Evolutionary conservation across 305 asterid species (phyloP), one percentile per base, ranked within the genome.

Genomic region (Solanum hybrid): DNA sequence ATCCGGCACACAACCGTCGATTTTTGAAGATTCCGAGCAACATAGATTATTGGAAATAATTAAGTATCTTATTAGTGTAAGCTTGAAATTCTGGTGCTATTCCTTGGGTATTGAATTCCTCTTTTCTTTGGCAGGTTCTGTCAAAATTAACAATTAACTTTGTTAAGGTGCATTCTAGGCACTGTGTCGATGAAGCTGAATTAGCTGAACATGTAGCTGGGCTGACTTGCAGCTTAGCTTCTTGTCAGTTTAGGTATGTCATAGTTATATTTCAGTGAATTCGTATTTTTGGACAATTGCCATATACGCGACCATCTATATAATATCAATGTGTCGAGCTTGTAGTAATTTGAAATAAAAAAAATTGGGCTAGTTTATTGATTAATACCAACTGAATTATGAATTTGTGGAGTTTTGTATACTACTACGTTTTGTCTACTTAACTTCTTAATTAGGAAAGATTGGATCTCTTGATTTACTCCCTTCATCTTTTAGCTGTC

Each of bases 121-220:
- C 57, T 70, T 36, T 15, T 79, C 79, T 15, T 79, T 89, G 89
- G 68, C 92, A 97, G 99, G 96, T 91, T 81, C 86, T 97, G 34
- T 92, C 98, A 88, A 94, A 94, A 83, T 93, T 97, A 88, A 92
- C 96, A 90, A 95, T 98, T 93, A 95, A 93, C 90, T 96, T 92
- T 92, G 89, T 87, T 89, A 93, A 92, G 92, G 98, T 97, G 83
- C 99, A 94, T 91, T 94, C 98, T 33, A 94, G 99, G 93, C 97
- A 92, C 87, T 97, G 99, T 80, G 92, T 92, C 61, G 99, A 97
- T 93, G 99, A 97, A 93, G 95, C 98, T 88, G 99, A 97, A 93
- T 91, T 97, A 93, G 99, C 99, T 90, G 99, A 96, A 89, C 99
- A 97, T 91, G 97, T 96, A 87, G 96, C 93, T 92, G 98, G 99